Conservation (phyloP, 1,284 basidiomycete genomes). For the Rhodotorula sp. region DNA sequence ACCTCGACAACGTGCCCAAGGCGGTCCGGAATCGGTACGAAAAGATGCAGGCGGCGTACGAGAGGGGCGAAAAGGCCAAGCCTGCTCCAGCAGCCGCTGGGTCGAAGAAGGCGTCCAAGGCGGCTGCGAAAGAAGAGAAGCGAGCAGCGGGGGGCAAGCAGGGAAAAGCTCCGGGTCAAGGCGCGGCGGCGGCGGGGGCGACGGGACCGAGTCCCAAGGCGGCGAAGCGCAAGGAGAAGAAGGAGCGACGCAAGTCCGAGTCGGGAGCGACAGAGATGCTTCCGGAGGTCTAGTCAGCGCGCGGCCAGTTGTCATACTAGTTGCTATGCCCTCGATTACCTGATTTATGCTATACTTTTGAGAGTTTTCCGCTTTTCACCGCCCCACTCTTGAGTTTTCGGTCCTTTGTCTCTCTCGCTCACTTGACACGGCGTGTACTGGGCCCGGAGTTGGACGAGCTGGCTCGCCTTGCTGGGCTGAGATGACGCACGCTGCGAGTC, state of each 20-base stretch:
- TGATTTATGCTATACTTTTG: neutral
- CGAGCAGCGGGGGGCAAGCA: neutral
- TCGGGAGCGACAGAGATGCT: slow-evolving; percentile 4
- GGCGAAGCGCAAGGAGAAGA: slow-evolving; percentile 11
- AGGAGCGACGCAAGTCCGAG: neutral
- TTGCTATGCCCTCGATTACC: neutral
- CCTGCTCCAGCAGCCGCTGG: neutral
- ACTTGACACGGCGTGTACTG: neutral
- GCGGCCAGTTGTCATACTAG: neutral
- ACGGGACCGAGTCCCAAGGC: neutral
- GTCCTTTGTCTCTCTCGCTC: neutral
- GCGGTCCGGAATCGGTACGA: neutral
- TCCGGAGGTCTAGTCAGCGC: slow-evolving; percentile 20
- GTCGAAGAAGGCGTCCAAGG: neutral
- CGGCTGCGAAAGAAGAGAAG: neutral
- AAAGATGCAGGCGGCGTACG: slow-evolving; percentile 4
- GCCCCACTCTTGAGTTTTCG: neutral
- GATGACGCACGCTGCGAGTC: neutral
- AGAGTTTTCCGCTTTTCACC: neutral
- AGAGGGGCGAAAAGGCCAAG: slow-evolving; percentile 1
- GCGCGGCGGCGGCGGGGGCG: neutral
- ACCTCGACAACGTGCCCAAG: slow-evolving; percentile 15
- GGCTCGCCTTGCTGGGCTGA: neutral
- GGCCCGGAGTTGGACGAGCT: neutral
- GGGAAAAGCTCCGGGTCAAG: neutral